Conservation (phyloP, 176 grass and related monocot species). For the Carex cristatella region DNA sequence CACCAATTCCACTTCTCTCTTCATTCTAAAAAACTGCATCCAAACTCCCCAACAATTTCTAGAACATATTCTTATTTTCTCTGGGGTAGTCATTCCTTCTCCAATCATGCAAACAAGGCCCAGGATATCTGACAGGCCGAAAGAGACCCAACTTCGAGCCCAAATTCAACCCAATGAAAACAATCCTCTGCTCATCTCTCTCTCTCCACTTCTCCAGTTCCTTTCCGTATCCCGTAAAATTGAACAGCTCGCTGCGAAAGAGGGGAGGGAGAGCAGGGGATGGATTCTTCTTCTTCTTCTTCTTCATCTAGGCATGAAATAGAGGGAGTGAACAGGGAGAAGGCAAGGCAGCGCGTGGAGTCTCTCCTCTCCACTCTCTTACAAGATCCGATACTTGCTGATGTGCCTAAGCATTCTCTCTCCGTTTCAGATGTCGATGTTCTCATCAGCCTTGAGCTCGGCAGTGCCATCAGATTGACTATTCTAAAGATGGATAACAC, state of each 20-base stretch:
- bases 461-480: slow-evolving; percentile 62
- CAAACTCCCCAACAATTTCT: too few relatives aligned
- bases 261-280: background rate
- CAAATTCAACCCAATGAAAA: background rate
- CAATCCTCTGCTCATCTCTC: background rate
- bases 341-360: slow-evolving; percentile 41
- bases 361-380: slow-evolving; percentile 71
- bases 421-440: slow-evolving; percentile 68
- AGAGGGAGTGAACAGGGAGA: slow-evolving; percentile 29
- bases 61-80: too few relatives aligned
- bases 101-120: background rate
- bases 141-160: background rate
- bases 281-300: background rate
- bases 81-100: background rate
- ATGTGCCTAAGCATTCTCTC: slow-evolving; percentile 51
- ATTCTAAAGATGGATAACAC: slow-evolving; percentile 61
- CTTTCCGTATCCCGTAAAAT: background rate
- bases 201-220: background rate
- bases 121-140: too few relatives aligned
- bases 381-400: slow-evolving; percentile 59
- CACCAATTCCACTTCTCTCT: too few relatives aligned
- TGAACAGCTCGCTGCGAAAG: background rate
- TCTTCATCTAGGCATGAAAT: background rate
- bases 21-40: too few relatives aligned
- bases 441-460: slow-evolving; percentile 81